Evolutionary conservation across 345 rosid genomes (phyloP), one percentile per base, ranked within the genome.

Genomic region (Eucalyptus microcorys): DNA sequence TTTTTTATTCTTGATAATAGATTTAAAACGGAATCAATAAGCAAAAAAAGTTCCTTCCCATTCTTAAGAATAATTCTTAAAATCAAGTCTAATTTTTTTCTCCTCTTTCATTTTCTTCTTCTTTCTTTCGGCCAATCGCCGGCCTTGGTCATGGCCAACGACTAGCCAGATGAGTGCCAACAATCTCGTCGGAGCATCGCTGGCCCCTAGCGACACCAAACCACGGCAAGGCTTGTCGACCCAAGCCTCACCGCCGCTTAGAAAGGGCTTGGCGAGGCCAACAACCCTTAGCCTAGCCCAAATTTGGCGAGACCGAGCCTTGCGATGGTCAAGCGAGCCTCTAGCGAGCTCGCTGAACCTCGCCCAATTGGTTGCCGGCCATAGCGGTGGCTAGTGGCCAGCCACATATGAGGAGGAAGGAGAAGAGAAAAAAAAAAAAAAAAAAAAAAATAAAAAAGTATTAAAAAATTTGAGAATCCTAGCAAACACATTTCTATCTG

Each of bases 361-460:
- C 10, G 1, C 10, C 1, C 0, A 2, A 2, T 52, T 2, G 0
- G 2, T 52, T 3, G 22, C 8, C 24, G 0, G 2, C 24, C 24
- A 52, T 0, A 0, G 4, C 0, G 0, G 55, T 52, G 55, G 24
- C 4, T 19, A 0, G 24, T 52, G 55, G 55, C 55, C 0, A 3
- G 10, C 55, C 55, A 52, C 24, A 19, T 3, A 52, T 0, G 8
- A 52, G 4, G 24, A 52, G 57, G 4, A 52, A 19, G 10, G 19
- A 52, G 4, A 52, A 52, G 24, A 3, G 1, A 52, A 52, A 52
- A 19, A 2, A 7, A 52, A 52, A 52, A 1, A 7, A 49, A 48
- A 6, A 15, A 49, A 0, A 14, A 5, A 6, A 52, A 7, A 52
- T 52, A 19, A 52, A 3, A 1, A 52, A 52, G 10, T 52, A 7